These are phyloP conservation scores for Phytophthora pluvialis DNA, from an alignment of 352 stramenopile genomes.

Conservation along the genomic window DNA sequence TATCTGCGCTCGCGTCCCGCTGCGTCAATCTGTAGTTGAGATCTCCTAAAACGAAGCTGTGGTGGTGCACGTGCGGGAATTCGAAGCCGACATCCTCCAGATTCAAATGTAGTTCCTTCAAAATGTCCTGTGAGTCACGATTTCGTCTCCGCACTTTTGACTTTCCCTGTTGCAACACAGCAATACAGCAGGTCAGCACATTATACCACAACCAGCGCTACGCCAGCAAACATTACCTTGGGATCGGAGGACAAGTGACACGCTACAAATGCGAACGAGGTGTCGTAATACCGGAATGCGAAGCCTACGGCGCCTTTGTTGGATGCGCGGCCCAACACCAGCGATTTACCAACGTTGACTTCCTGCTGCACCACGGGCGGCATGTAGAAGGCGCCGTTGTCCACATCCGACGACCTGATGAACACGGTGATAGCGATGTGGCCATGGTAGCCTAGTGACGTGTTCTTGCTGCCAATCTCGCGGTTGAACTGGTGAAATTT, in stretches of 20 bases:
- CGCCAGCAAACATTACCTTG: conserved; percentile 44
- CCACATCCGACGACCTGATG: conserved; percentile 68
- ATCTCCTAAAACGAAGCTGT: conserved; percentile 91
- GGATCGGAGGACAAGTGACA: conserved; percentile 90
- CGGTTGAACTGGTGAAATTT: conserved; percentile 69
- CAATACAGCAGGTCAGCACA: conserved; percentile 1
- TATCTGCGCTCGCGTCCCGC: conserved; percentile 49
- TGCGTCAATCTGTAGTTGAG: conserved; percentile 91
- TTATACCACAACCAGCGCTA: background rate
- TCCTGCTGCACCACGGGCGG: conserved; percentile 72
- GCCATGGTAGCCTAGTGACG: conserved; percentile 83
- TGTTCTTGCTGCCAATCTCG: conserved; percentile 86
- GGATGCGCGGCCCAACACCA: conserved; percentile 77
- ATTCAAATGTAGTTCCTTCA: conserved; percentile 84
- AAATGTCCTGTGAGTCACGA: conserved; percentile 69
- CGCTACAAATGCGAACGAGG: conserved; percentile 86
- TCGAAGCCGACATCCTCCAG: conserved; percentile 85
- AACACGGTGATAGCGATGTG: conserved; percentile 90
- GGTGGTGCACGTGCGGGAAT: conserved; percentile 85
- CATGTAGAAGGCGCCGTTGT: conserved; percentile 83
- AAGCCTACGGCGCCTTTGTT: conserved; percentile 93
- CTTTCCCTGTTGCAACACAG: conserved; percentile 44
- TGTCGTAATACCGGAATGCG: conserved; percentile 88
- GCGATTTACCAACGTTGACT: conserved; percentile 79
- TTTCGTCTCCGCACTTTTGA: conserved; percentile 83